phyloP scores from a whole-genome alignment of 495 filamentous ascomycete genomes.

The Xylaria palmicola region DNA sequence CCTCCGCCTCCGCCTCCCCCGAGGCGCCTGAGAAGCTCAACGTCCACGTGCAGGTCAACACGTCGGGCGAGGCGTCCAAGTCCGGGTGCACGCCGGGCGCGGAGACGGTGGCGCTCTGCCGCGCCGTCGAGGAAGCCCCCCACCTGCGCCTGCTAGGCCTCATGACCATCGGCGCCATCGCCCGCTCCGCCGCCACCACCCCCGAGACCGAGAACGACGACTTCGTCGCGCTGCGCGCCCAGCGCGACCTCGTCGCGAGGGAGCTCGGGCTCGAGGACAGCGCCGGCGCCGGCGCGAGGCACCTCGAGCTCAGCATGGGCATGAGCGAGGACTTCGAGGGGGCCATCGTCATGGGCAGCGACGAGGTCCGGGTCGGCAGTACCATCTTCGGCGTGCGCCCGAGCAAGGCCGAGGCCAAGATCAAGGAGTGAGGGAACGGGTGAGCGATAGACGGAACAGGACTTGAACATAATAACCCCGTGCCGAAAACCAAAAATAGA shows the following conservation, averaged over 20 bases:
- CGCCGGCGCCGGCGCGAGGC: too few species aligned
- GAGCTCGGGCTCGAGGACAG: constrained; percentile 43
- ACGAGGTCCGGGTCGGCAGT: constrained; percentile 92
- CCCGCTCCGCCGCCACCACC: constrained; percentile 67
- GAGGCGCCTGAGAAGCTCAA: constrained; percentile 52
- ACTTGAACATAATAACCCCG: background rate
- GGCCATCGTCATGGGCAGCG: constrained; percentile 78
- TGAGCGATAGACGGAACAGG: background rate
- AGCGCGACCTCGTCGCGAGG: constrained; percentile 59
- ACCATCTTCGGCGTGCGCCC: constrained; percentile 87
- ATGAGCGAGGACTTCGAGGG: constrained; percentile 97
- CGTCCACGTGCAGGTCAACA: constrained; percentile 92
- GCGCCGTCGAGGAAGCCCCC: constrained; percentile 64
- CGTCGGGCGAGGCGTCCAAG: constrained; percentile 83
- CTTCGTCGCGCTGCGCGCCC: constrained; percentile 67
- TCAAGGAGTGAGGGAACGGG: constrained; percentile 39
- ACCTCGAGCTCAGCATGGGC: constrained; percentile 63
- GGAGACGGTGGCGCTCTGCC: constrained; percentile 60
- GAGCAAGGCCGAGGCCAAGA: constrained; percentile 66
- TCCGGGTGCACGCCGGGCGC: constrained; percentile 69
- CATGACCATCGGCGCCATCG: constrained; percentile 97
- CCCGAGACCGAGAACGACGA: constrained; percentile 86
- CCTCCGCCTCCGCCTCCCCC: constrained; percentile 22
- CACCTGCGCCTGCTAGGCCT: constrained; percentile 73
- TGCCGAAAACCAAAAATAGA: background rate